Evolutionary conservation across 495 filamentous ascomycete species (phyloP), one percentile per base, ranked within the genome.

Genomic region (Penicillium desertorum): DNA sequence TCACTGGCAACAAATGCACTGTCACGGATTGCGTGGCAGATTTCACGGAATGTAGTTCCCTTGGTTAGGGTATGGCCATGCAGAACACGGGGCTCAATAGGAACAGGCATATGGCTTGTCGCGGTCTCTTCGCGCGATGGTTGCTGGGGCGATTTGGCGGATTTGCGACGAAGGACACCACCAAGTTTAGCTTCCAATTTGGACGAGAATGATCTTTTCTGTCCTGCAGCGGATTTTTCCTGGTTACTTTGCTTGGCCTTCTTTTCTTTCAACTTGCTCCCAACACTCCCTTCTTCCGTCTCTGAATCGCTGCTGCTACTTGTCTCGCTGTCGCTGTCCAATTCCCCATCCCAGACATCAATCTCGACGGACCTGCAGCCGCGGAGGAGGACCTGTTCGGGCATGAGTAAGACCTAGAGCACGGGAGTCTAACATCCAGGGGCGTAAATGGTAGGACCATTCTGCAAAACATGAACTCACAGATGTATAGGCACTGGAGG

Each of bases 301-400:
- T 71, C 63, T 2, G 63, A 69, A 43, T 58, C 58, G 58, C 65
- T 68, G 47, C 61, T 67, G 36, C 50, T 50, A 42, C 59, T 62
- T 44, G 45, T 16, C 11, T 66, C 68, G 39, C 62, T 62, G 36
- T 73, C 67, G 27, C 59, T 73, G 19, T 71, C 71, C 6, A 68
- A 54, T 41, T 91, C 84, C 12, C 92, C 93, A 67, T 98, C 89
- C 90, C 92, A 96, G 8, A 96, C 91, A 63, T 98, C 93, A 57
- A 98, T 91, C 74, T 97, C 93, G 50, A 97, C 89, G 57, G 91
- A 96, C 17, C 93, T 85, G 60, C 93, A 94, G n/a, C 93, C 91
- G 22, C 86, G 81, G 10, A 86, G 72, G 34, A 97, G 82, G 16
- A 83, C 83, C 83, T 88, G 61, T 37, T 30, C 50, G 19, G 11